phyloP scores from a whole-genome alignment of 257 asterid species.

The Asclepias syriaca region DNA sequence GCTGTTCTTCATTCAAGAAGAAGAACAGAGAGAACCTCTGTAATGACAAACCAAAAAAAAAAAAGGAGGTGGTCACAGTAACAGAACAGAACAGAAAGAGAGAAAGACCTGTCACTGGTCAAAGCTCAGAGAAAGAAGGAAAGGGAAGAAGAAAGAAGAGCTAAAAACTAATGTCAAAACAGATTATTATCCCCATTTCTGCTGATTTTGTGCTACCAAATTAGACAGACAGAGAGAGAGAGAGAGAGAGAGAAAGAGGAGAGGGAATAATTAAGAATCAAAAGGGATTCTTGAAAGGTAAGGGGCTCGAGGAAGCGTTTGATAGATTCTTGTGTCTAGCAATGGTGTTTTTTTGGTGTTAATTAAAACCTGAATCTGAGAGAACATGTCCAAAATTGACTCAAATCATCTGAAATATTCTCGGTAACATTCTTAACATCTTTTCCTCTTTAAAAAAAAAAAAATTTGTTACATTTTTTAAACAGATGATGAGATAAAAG shows the following conservation, averaged over 20 bases:
- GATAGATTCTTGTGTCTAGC: constrained; percentile 34
- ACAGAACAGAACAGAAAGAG: constrained; percentile 11
- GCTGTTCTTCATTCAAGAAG: neutral
- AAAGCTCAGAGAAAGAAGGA: neutral
- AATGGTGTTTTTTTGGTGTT: neutral
- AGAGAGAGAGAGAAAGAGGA: constrained; percentile 12
- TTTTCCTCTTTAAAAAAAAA: no score
- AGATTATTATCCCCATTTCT: neutral
- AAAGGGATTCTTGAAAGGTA: constrained; percentile 13
- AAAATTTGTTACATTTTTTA: no score
- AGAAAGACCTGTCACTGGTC: constrained; percentile 15
- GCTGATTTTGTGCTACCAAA: neutral
- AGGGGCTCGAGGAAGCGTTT: constrained; percentile 76
- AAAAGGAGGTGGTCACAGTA: constrained; percentile 14
- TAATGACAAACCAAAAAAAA: neutral
- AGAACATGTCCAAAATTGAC: no score
- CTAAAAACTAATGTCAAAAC: neutral
- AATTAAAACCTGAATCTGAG: neutral
- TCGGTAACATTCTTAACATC: no score
- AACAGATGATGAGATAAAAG: constrained; percentile 47
- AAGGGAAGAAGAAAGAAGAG: neutral
- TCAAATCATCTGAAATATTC: no score
- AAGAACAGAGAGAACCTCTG: constrained; percentile 16
- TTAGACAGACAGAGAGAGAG: neutral
- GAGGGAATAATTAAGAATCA: constrained; percentile 7